Evolutionary conservation across 345 rosid genomes (phyloP), one percentile per base, ranked within the genome.

Genomic region (Durio zibethinus): DNA sequence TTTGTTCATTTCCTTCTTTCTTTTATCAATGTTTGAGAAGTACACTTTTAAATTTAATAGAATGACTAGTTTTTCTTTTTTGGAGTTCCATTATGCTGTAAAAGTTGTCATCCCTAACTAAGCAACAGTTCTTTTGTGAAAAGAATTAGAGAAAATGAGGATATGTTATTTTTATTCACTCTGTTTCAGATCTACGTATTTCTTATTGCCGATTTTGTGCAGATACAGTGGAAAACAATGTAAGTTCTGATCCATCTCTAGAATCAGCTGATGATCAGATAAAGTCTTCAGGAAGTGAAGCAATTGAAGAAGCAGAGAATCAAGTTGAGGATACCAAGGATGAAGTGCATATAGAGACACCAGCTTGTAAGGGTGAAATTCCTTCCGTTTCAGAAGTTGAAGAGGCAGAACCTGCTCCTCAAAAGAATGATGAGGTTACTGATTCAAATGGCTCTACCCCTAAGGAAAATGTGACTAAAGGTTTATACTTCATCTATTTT

Each of bases 261-360:
- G 80, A 61, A 53, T 72, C 85, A 47, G 62, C 76, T 53, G 79
- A 43, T 21, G 84, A 78, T 73, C 83, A 80, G 75, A 73, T 76
- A 75, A 52, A 73, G 52, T 54, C 85, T 78, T 70, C 85, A 33
- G 87, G 84, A 82, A 77, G 82, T 81, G 84, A 77, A 81, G 79
- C 66, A 14, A 59, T 72, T 79, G 89, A 82, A 80, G 86, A 77
- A 69, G 80, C 31, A 36, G 83, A 77, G 73, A 77, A 73, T 20
- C 76, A 79, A 83, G 81, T 78, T 75, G 83, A 84, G 36, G 83
- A 45, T 74, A 72, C 73, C 60, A 47, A 85, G 73, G 84, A 78
- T 72, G 87, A 83, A 79, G 81, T 76, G 70, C 85, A 84, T 80
- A 77, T 83, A 33, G 86, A 88, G 78, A 73, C 59, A 72, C 74